These are phyloP conservation scores for Tagetes patula DNA, from an alignment of 129 eudicot species.

Conservation along the genomic window DNA sequence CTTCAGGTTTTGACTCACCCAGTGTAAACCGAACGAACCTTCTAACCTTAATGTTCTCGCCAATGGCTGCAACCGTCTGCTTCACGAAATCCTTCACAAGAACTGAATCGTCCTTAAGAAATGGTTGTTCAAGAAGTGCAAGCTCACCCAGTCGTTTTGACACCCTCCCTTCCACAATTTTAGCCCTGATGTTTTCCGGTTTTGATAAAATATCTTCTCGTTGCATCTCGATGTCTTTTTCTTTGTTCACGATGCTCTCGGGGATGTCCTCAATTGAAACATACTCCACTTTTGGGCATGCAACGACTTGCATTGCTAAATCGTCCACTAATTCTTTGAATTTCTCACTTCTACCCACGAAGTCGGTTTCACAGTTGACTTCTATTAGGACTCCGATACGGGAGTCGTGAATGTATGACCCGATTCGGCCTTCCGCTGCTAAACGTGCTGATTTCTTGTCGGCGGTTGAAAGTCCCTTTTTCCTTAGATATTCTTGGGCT, in stretches of 20 bases:
- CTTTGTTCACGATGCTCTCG: slow-evolving; percentile 51
- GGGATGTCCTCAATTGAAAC: slow-evolving; percentile 85
- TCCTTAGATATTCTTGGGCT: slow-evolving; percentile 90
- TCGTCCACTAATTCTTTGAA: slow-evolving; percentile 88
- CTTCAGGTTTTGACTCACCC: slow-evolving; percentile 33
- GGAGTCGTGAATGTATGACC: slow-evolving; percentile 91
- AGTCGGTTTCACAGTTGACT: slow-evolving; percentile 97
- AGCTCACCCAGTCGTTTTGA: slow-evolving; percentile 94
- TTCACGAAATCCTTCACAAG: slow-evolving; percentile 89
- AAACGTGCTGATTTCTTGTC: slow-evolving; percentile 86
- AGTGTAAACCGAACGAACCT: slow-evolving; percentile 84
- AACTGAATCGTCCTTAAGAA: slow-evolving; percentile 69
- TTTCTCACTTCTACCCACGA: slow-evolving; percentile 78
- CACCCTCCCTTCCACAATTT: slow-evolving; percentile 84
- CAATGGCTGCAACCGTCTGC: slow-evolving; percentile 86
- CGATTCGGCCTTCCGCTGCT: slow-evolving; percentile 96
- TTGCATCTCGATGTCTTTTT: slow-evolving; percentile 87
- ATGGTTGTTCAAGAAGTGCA: slow-evolving; percentile 87
- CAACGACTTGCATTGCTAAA: slow-evolving; percentile 97
- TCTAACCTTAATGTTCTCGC: slow-evolving; percentile 93
- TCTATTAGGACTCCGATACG: slow-evolving; percentile 97
- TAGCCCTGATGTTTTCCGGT: slow-evolving; percentile 85
- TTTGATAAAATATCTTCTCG: slow-evolving; percentile 84
- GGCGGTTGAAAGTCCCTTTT: slow-evolving; percentile 91
- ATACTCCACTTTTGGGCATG: slow-evolving; percentile 79